Evolutionary conservation across 352 stramenopile genomes (phyloP).

Genomic region (Aphanomyces cochlioides): DNA sequence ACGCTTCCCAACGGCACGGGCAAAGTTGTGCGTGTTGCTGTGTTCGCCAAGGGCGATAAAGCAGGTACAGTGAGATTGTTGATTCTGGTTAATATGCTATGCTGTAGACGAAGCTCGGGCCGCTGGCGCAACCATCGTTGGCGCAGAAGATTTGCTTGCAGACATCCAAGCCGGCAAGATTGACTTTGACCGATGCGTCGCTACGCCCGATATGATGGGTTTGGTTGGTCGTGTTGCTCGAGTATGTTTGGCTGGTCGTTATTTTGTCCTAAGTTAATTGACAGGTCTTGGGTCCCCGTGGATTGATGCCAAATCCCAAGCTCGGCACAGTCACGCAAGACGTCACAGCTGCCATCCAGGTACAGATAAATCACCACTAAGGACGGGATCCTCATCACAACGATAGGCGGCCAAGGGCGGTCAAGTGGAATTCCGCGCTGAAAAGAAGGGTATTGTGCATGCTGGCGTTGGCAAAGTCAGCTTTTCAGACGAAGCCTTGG

Average conservation of each 20-base stretch:
- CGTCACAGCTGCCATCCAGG: conserved; percentile 72
- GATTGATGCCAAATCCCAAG: conserved; percentile 98
- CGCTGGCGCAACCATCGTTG: conserved; percentile 86
- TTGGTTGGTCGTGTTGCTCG: conserved; percentile 90
- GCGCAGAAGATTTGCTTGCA: conserved; percentile 88
- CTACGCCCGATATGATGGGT: conserved; percentile 91
- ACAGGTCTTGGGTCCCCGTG: conserved; percentile 91
- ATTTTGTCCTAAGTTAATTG: neutral
- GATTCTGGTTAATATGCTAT: neutral
- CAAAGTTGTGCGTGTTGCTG: conserved; percentile 83
- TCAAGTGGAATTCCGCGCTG: conserved; percentile 85
- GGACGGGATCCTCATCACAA: neutral
- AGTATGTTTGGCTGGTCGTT: conserved; percentile 34
- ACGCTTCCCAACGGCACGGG: conserved; percentile 83
- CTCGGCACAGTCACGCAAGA: conserved; percentile 93
- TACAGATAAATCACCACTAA: neutral
- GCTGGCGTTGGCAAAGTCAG: conserved; percentile 85
- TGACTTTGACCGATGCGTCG: conserved; percentile 90
- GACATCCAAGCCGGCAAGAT: conserved; percentile 84
- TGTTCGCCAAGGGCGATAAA: conserved; percentile 87
- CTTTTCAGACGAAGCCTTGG: conserved; percentile 84
- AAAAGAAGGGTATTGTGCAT: conserved; percentile 90
- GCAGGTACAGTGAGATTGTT: conserved; percentile 38
- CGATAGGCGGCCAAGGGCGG: conserved; percentile 60
- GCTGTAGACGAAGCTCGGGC: conserved; percentile 77